Base-by-base conservation (phyloP, 495 filamentous ascomycete species). In the Apodospora peruviana region DNA sequence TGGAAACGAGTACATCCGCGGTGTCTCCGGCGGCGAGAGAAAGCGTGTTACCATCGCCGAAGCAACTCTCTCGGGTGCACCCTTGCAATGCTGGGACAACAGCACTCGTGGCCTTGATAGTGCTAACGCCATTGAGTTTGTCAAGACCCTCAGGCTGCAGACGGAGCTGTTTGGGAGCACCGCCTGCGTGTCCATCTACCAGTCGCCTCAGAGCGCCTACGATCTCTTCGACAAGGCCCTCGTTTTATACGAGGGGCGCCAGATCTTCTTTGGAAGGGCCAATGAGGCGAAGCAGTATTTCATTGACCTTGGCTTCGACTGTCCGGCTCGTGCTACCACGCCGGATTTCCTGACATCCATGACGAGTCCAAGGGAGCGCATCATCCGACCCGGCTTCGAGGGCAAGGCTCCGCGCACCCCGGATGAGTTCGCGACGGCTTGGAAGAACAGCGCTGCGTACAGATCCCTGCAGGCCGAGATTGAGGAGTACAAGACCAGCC, bases 21-120 rank as follows among this genome's bases (percentile, higher is more conserved):
- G 89, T 48, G 84, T 93, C 0, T 85, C 79, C 23, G 89, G 89
- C 45, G 89, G 89, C 49, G 89, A 95, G 64, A 65, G 88, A 9
- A 91, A 91, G 69, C 81, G 89, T 51, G 85, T 90, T 40, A 87
- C 82, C 65, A 91, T 93, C 55, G 83, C 86, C 3, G 88, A 93
- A 55, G 76, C 75, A 19, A 76, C 78, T 5, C 68, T 90, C 19
- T 83, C 80, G 37, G 75, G 76, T 7, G 78, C 78, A 19, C 82
- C 85, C 0, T 64, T 94, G 11, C 85, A 88, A 56, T 90, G 86
- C 70, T 94, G 88, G 88, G 88, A 93, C 57, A 87, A 88, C 66
- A 86, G 80, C 50, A 91, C 88, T 5, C 74, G 88, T 64, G 88
- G 88, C 52, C 63, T 94, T 20, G 88, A 94, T 59, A 85, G 80